A percentile compares a stretch with the other conserved stretches of the same genome.
These are phyloP conservation scores for Pseudocercospora musae DNA, from an alignment of 2,329 filamentous ascomycete species.

Conservation along the genomic window DNA sequence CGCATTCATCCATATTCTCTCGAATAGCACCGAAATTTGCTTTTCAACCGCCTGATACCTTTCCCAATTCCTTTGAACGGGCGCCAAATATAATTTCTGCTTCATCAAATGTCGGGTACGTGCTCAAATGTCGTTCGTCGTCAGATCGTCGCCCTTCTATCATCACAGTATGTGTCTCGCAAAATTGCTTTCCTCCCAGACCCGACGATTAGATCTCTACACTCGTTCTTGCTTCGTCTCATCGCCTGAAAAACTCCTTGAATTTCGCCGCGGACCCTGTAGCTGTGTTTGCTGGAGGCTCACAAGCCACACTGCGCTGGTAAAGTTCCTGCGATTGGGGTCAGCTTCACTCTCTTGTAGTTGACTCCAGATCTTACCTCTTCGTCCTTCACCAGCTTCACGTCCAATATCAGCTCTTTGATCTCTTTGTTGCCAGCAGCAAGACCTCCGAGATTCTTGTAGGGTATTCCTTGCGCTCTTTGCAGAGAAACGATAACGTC, in stretches of 20 bases:
- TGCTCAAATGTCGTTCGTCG: not conserved
- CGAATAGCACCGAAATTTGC: not conserved
- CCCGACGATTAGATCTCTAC: not conserved
- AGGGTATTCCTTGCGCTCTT: conserved; percentile 82
- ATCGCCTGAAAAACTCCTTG: conserved; percentile 47
- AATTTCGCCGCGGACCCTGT: conserved; percentile 36
- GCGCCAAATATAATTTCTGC: not conserved
- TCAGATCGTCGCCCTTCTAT: not conserved
- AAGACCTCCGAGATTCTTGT: conserved; percentile 57
- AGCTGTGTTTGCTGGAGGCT: conserved; percentile 40
- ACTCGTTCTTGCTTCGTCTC: conserved; percentile 16
- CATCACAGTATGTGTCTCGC: not conserved
- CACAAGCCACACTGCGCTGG: conserved; percentile 55
- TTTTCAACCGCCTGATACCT: not conserved
- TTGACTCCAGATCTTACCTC: conserved; percentile 60
- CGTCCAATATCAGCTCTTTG: conserved; percentile 74
- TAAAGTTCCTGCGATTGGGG: conserved; percentile 51
- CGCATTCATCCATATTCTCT: not conserved
- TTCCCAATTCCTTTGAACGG: not conserved
- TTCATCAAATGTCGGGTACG: not conserved
- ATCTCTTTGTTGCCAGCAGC: conserved; percentile 65
- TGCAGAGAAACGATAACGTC: conserved; percentile 89
- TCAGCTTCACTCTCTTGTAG: conserved; percentile 14
- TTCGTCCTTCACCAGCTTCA: conserved; percentile 77
- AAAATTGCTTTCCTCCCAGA: not conserved